Evolutionary conservation across 371 early-diverging fungal species (phyloP).

Genomic region (Actinomucor elegans): DNA sequence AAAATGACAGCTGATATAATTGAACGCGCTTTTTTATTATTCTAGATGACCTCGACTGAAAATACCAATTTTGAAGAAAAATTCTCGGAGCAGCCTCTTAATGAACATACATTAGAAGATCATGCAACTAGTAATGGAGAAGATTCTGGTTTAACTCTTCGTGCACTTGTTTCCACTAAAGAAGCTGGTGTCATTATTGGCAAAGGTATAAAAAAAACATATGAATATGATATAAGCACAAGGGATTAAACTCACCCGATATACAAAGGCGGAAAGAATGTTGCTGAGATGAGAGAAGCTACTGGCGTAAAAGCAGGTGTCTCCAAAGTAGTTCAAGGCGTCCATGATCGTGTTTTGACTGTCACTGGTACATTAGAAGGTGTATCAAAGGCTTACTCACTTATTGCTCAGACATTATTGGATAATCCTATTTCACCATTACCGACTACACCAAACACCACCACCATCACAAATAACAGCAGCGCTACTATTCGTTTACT

Average conservation of each 20-base stretch:
- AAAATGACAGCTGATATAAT: too few species aligned
- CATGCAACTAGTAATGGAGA: too few species aligned
- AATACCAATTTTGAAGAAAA: too few species aligned
- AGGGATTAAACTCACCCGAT: too few species aligned
- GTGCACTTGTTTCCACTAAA: slow-evolving; percentile 85
- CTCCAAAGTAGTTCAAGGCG: slow-evolving; percentile 82
- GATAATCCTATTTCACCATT: slow-evolving; percentile 62
- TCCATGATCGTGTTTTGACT: slow-evolving; percentile 84
- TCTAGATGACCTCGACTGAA: too few species aligned
- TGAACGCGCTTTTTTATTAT: too few species aligned
- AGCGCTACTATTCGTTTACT: slow-evolving; percentile 62
- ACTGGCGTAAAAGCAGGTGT: slow-evolving; percentile 86
- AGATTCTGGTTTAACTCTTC: too few species aligned
- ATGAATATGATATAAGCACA: too few species aligned
- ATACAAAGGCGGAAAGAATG: slow-evolving; percentile 83
- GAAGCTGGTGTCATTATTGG: slow-evolving; percentile 96
- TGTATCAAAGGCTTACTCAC: slow-evolving; percentile 60
- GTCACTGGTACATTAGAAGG: slow-evolving; percentile 76
- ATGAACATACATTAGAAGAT: background rate
- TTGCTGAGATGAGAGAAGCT: slow-evolving; percentile 78
- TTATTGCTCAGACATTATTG: slow-evolving; percentile 79
- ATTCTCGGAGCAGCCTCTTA: background rate
- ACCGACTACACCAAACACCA: background rate
- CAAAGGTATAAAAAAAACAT: too few species aligned
- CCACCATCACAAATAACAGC: slow-evolving; percentile 4